phyloP scores from a whole-genome alignment of 1,284 basidiomycete genomes.

The Tilletia setariae region DNA sequence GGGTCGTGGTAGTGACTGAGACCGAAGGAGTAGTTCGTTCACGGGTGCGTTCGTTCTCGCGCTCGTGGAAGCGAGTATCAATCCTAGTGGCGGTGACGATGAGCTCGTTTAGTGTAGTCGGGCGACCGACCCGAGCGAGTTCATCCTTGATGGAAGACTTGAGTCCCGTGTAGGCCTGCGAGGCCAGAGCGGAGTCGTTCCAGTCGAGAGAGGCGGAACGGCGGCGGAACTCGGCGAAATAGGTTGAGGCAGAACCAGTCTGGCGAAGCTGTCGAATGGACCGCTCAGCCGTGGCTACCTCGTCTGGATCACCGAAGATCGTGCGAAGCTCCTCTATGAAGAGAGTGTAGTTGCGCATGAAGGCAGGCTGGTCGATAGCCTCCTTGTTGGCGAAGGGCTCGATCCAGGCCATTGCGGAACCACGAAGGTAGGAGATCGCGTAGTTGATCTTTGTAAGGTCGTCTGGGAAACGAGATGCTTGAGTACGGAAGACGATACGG shows the following conservation, averaged over 20 bases:
- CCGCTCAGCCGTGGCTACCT: neutral
- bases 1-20: too few relatives aligned
- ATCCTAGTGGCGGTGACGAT: neutral
- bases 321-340: neutral
- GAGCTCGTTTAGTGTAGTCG: conserved; percentile 8
- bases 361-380: neutral
- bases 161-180: conserved; percentile 3
- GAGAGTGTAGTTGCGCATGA: neutral
- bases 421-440: too few relatives aligned
- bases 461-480: neutral
- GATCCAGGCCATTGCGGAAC: too few relatives aligned
- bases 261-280: neutral
- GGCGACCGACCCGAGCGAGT: neutral
- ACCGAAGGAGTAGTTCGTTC: too few relatives aligned
- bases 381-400: too few relatives aligned
- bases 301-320: too few relatives aligned
- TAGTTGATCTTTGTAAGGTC: too few relatives aligned
- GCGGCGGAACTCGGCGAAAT: neutral
- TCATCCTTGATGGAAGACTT: neutral
- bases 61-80: neutral
- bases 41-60: neutral
- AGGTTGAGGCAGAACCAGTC: neutral
- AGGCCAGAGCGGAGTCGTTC: conserved; percentile 5
- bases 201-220: neutral
- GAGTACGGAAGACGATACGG: neutral